Evolutionary conservation across 2,329 filamentous ascomycete genomes (phyloP).

Genomic region (Scedosporium aurantiacum): DNA sequence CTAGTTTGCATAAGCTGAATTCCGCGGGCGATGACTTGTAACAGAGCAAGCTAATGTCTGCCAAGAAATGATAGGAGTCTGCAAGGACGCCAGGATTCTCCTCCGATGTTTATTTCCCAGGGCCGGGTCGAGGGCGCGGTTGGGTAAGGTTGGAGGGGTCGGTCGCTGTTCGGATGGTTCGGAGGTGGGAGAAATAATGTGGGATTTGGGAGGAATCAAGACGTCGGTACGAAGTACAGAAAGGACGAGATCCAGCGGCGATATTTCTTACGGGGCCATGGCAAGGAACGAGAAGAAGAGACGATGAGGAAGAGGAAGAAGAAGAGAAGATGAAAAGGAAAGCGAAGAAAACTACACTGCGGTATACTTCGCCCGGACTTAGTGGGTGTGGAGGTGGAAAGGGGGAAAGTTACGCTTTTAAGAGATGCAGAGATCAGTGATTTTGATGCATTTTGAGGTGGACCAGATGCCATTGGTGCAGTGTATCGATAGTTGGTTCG

Average conservation of each 20-base stretch:
- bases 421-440: no score
- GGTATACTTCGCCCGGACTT: background rate
- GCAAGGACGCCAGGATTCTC: no score
- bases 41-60: constrained; percentile 3
- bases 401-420: no score
- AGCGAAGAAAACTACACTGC: no score
- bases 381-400: no score
- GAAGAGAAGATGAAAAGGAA: background rate
- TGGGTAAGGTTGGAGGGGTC: background rate
- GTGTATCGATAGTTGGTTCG: no score
- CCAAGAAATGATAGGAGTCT: background rate
- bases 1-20: background rate
- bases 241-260: background rate
- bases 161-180: background rate
- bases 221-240: background rate
- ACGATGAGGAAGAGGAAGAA: background rate
- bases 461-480: no score
- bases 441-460: no score
- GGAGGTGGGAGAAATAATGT: background rate
- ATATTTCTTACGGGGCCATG: background rate
- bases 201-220: no score
- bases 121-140: background rate
- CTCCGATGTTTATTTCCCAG: background rate
- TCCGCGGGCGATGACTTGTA: background rate
- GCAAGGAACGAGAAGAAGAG: background rate